A percentile compares a stretch with the other conserved stretches of the same genome.
Evolutionary conservation across 1,284 basidiomycete species (phyloP).

Genomic region (Cutaneotrichosporon sp.): DNA sequence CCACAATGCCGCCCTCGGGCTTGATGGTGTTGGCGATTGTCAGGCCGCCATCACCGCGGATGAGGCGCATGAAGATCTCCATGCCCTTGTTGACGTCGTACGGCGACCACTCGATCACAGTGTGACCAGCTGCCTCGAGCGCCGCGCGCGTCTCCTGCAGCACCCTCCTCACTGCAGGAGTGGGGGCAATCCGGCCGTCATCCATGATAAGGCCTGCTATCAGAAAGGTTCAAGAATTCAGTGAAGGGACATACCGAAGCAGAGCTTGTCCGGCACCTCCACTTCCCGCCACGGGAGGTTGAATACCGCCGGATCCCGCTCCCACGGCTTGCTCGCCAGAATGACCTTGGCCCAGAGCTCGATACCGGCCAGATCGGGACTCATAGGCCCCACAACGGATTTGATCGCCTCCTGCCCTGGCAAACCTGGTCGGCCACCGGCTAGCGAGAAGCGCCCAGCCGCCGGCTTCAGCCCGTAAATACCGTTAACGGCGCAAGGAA

Average conservation of each 20-base stretch:
- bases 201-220: conserved; percentile 47
- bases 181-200: conserved; percentile 57
- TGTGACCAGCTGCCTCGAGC: conserved; percentile 60
- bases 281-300: conserved; percentile 61
- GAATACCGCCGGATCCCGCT: conserved; percentile 58
- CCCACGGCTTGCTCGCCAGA: conserved; percentile 57
- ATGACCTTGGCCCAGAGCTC: conserved; percentile 48
- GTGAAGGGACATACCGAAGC: conserved; percentile 5
- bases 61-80: conserved; percentile 2
- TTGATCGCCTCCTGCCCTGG: conserved; percentile 63
- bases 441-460: conserved; percentile 11
- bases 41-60: conserved; percentile 17
- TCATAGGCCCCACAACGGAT: conserved; percentile 65
- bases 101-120: conserved; percentile 46
- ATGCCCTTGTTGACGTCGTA: conserved; percentile 1
- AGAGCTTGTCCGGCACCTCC: conserved; percentile 58
- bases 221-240: not conserved
- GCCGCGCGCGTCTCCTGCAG: conserved; percentile 57
- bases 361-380: conserved; percentile 56
- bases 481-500: conserved; percentile 13
- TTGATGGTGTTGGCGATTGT: not conserved
- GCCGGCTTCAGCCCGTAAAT: conserved; percentile 16
- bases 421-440: conserved; percentile 56
- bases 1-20: conserved; percentile 4
- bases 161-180: conserved; percentile 62